Evolutionary conservation across 768 basidiomycete genomes (phyloP), one percentile per base, ranked within the genome.

Genomic region (Leucocoprinus sp.): DNA sequence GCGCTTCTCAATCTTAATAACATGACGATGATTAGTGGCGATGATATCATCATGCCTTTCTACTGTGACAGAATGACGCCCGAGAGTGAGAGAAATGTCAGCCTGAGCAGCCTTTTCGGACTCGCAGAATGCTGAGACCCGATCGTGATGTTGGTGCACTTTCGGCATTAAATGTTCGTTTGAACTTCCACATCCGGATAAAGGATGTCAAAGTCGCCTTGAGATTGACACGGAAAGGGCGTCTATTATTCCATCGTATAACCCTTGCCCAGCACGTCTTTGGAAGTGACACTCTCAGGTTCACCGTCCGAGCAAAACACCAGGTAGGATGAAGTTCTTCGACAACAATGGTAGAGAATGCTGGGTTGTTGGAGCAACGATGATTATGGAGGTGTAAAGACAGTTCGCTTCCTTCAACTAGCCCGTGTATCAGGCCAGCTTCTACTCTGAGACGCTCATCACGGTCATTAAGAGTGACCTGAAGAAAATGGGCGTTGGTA

Each of bases 351-450:
- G 55, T 67, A 19, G 73, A 75, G 9, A 81, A 59, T 15, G 68
- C 45, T 1, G 75, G 73, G 50, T 84, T 84, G 38, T 64, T 60
- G 5, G 81, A 81, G 17, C 72, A 73, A n/a, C 63, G 63, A 50
- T 68, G 68, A 57, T 84, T 82, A 57, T 84, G 80, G 17, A 68
- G 62, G 55, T 84, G 80, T 17, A 84, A 37, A 31, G 70, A 72
- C 49, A 85, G 69, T 50, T 81, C 76, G 7, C 72, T 79, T 37
- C 80, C 82, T 49, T 73, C 71, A n/a, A 72, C 68, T 15, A 84
- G 64, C 1, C 82, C 82, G 49, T 83, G 80, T 4, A 78, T 71
- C 0, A 72, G 68, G 9, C 83, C 83, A 28, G 75, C 70, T 26
- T 72, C 72, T 24, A 84, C 59, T 49, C 72, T 72, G 36, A 82